Evolutionary conservation across 805 yeast species (phyloP).

Genomic region (Candida wancherniae): DNA sequence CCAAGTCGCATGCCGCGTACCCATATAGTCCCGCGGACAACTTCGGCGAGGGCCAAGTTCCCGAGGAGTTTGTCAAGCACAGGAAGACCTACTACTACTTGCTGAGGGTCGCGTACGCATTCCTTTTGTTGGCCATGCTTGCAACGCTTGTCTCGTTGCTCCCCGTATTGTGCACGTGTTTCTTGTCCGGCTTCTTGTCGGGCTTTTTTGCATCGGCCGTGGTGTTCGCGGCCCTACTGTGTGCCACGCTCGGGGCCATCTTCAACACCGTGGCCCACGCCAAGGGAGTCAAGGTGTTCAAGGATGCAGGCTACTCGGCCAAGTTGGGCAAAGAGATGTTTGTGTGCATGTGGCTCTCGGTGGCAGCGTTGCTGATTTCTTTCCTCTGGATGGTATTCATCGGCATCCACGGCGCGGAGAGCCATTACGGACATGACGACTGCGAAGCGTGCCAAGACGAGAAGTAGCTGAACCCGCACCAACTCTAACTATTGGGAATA

Average conservation of each 20-base stretch:
- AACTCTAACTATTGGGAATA: too few species aligned
- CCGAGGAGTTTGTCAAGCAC: conserved; percentile 45
- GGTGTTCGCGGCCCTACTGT: conserved; percentile 31
- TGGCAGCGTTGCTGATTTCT: conserved; percentile 18
- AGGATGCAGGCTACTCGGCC: conserved; percentile 37
- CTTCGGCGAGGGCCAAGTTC: conserved; percentile 31
- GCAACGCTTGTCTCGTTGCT: conserved; percentile 50
- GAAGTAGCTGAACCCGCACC: too few species aligned
- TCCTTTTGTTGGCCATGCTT: conserved; percentile 51
- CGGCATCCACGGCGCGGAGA: too few species aligned
- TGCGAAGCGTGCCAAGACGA: too few species aligned
- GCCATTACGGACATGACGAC: too few species aligned
- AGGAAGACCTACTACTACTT: conserved; percentile 57
- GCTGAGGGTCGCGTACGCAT: conserved; percentile 43
- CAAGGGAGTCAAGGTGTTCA: conserved; percentile 47
- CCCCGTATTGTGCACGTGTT: conserved; percentile 22
- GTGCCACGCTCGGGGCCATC: conserved; percentile 42
- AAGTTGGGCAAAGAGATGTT: conserved; percentile 46
- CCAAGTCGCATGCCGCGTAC: conserved; percentile 20
- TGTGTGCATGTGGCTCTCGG: conserved; percentile 62
- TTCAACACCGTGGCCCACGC: conserved; percentile 53
- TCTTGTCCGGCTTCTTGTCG: conserved; percentile 6
- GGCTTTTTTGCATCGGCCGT: conserved; percentile 10
- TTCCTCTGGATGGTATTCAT: conserved; percentile 3
- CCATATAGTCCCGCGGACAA: conserved; percentile 31